A percentile compares a stretch with the other conserved stretches of the same genome.
These are phyloP conservation scores for Colletotrichum sp. DNA, from an alignment of 2,329 filamentous ascomycete genomes.

Conservation along the genomic window DNA sequence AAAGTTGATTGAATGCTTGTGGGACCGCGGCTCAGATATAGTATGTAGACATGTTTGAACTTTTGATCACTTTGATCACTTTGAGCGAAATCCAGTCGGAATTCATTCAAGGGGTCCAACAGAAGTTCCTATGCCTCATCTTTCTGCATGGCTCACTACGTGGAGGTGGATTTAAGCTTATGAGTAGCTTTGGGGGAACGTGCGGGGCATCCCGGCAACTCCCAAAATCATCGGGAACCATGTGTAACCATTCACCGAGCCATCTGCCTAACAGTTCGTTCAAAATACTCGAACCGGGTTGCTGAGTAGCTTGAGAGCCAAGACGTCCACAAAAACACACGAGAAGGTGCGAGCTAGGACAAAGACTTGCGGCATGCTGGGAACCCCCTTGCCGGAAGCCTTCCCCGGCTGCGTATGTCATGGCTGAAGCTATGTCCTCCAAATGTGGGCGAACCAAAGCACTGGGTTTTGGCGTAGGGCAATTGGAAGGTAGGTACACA, in stretches of 20 bases:
- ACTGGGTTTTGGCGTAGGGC: background rate
- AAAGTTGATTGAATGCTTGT: background rate
- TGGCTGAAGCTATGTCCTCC: background rate
- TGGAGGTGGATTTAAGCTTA: background rate
- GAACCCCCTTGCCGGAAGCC: background rate
- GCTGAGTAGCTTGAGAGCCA: fast-evolving
- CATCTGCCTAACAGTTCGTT: background rate
- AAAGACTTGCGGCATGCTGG: background rate
- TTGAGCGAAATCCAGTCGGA: background rate
- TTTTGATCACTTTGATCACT: background rate
- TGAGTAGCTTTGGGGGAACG: background rate
- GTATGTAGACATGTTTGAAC: background rate
- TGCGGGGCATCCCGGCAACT: background rate
- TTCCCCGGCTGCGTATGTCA: background rate
- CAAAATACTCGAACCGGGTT: background rate
- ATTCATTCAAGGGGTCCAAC: background rate
- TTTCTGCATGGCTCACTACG: background rate
- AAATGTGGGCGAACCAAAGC: background rate
- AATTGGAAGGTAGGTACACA: background rate
- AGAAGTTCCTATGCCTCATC: background rate
- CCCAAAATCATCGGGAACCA: background rate
- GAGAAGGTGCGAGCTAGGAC: background rate
- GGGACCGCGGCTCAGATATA: background rate
- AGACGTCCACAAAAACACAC: background rate
- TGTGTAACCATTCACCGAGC: background rate